These are phyloP conservation scores for Tillandsia leiboldiana DNA, from an alignment of 176 grass and related monocot genomes.

Conservation along the genomic window DNA sequence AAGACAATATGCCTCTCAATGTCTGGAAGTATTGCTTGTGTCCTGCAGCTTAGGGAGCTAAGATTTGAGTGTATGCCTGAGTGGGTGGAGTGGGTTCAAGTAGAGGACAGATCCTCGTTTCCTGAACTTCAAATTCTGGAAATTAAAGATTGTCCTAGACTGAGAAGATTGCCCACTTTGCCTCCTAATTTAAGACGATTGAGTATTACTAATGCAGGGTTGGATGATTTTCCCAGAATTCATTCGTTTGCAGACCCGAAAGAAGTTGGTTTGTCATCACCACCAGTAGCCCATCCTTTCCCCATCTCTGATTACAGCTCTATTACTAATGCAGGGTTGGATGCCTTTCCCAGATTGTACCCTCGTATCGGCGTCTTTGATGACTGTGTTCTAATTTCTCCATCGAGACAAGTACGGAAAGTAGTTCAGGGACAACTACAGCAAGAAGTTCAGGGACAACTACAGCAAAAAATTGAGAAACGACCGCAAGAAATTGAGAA, in stretches of 20 bases:
- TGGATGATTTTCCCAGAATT: neutral
- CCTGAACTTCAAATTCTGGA: constrained; percentile 5
- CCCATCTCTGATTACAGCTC: too few relatives aligned
- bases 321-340: too few relatives aligned
- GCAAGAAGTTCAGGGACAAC: too few relatives aligned
- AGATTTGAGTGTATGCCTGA: neutral
- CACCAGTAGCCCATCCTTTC: too few relatives aligned
- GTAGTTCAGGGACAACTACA: too few relatives aligned
- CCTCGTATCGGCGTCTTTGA: too few relatives aligned
- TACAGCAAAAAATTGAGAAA: too few relatives aligned
- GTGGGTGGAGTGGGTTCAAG: constrained; percentile 8
- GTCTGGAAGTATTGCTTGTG: neutral
- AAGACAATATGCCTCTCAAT: neutral
- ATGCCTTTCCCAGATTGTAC: too few relatives aligned
- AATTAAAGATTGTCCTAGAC: neutral
- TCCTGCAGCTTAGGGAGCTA: neutral
- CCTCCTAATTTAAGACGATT: too few relatives aligned
- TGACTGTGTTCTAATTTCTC: too few relatives aligned
- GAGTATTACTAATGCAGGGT: neutral
- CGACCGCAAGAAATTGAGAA: neutral
- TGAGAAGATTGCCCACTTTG: constrained; percentile 13
- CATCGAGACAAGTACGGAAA: too few relatives aligned
- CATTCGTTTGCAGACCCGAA: neutral
- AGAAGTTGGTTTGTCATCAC: too few relatives aligned
- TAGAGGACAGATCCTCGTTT: neutral